Base-by-base conservation (phyloP, 805 yeast genomes). In the Saturnispora besseyi region DNA sequence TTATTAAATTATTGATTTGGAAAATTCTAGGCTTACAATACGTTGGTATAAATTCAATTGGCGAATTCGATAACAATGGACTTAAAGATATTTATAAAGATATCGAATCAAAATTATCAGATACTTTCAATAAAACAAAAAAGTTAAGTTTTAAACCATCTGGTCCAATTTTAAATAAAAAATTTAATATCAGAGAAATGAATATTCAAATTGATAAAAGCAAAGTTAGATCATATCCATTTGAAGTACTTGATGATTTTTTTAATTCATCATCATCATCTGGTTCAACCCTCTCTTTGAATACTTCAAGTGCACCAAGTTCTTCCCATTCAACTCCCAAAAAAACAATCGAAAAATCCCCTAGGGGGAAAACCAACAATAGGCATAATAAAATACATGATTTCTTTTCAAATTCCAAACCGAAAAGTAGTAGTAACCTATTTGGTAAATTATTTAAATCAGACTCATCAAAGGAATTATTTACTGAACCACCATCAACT, bases 1-100 rank as follows among this genome's bases (percentile, higher is more conserved):
- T 81, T 62, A 70, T 77, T 44, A 70, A 89, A 38, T 69, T 87
- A 22, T 52, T 87, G 15, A 72, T 86, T 44, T 87, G 91, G 84
- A 75, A 87, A 54, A 63, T 41, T 63, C 68, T 61, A 69, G 82
- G 52, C 49, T 68, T 59, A 15, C 45, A 50, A 18, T 54, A 60
- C 11, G 18, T 58, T 2, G 51, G 48, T 24, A 49, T 51, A 28
- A 28, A 41, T 9, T 22, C 26, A 7, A 29, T 46, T 45, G 31
- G 38, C 48, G 13, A 53, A 41, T 13, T 21, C 41, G 12, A 36
- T 52, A 43, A 55, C 15, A 57, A 53, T 32, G 46, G 53, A 31
- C 59, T 61, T 9, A 47, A 51, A 5, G 53, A 51, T 24, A 30
- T 54, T 24, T 31, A 50, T 32, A 44, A 50, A 24, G 50, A 58